A percentile compares a stretch with the other conserved stretches of the same genome.
phyloP scores from a whole-genome alignment of 23 red algal species.

The Gracilaria gracilis region DNA sequence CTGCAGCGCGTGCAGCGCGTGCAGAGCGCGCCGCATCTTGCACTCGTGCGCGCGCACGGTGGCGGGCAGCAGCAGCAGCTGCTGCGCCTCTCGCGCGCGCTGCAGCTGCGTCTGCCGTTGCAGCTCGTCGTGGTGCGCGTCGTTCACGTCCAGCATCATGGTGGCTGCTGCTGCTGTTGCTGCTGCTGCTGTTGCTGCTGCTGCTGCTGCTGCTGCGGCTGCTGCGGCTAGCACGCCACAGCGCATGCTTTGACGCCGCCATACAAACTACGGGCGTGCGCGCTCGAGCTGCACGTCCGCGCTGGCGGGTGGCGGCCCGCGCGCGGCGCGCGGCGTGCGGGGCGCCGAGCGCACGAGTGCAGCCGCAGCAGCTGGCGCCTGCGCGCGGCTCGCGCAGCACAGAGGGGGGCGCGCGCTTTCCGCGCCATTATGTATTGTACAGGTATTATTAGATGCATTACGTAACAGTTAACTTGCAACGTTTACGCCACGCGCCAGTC shows the following conservation, averaged over 20 bases:
- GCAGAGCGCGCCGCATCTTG: not conserved
- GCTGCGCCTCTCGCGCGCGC: not conserved
- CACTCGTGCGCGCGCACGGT: not conserved
- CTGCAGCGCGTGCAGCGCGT: conserved; percentile 1
- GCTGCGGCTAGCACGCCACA: too few species aligned
- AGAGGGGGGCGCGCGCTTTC: not conserved
- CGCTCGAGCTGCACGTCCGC: too few species aligned
- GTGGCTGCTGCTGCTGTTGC: not conserved
- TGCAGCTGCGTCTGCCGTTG: not conserved
- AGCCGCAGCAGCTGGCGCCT: not conserved
- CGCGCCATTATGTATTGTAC: too few species aligned
- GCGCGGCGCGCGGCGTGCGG: not conserved
- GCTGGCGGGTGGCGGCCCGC: not conserved
- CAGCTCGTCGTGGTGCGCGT: not conserved
- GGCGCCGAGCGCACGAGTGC: not conserved
- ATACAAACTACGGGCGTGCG: too few species aligned
- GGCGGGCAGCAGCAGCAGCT: conserved; percentile 15
- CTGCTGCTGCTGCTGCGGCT: conserved; percentile 1
- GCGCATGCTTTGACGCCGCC: too few species aligned
- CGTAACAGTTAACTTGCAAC: not conserved
- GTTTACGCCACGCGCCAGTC: not conserved
- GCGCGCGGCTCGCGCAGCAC: not conserved
- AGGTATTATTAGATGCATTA: too few species aligned
- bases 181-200: not conserved
- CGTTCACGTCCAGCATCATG: not conserved